Evolutionary conservation across 345 rosid genomes (phyloP), one percentile per base, ranked within the genome.

Genomic region (Kernera saxatilis): DNA sequence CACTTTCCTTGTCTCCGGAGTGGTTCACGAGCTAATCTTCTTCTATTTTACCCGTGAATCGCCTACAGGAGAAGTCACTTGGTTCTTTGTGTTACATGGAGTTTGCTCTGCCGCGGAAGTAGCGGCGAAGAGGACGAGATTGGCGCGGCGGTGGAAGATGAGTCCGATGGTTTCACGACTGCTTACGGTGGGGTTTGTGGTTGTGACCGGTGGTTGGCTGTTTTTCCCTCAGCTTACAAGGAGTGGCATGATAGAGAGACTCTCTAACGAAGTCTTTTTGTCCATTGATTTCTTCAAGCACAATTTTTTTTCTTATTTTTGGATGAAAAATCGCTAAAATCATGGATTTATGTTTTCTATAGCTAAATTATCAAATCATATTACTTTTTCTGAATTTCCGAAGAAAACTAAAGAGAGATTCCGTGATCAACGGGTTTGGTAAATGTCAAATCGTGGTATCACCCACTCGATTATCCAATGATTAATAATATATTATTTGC

Each of bases 151-250:
- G n/a, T 55, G 1, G 65, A 22, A 10, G 27, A 25, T 72, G 66
- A 32, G 26, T 37, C 48, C 67, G 70, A 8, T 18, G 22, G 51
- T 67, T 2, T 73, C 81, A 8, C 32, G 62, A 5, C 29, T 58
- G 6, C 14, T 81, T 18, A 66, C 82, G 5, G 41, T 76, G 14
- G 79, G 71, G n/a, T 80, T 83, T 39, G 69, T 81, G 45, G 33
- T 55, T 27, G 69, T 43, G 64, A 83, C 76, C 1, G 71, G 61
- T 17, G 56, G 53, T 15, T 78, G 76, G 83, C 11, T 81, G 41
- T 83, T 81, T 40, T 79, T 77, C n/a, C 77, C 87, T 17, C 85
- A 77, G 13, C 6, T 78, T 9, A 19, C 26, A 53, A 54, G 80
- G 46, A 43, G 45, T 0, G 72, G 77, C 11, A 35, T 36, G 14